These are phyloP conservation scores for Gossypium raimondii DNA, from an alignment of 345 rosid species.

Conservation along the genomic window DNA sequence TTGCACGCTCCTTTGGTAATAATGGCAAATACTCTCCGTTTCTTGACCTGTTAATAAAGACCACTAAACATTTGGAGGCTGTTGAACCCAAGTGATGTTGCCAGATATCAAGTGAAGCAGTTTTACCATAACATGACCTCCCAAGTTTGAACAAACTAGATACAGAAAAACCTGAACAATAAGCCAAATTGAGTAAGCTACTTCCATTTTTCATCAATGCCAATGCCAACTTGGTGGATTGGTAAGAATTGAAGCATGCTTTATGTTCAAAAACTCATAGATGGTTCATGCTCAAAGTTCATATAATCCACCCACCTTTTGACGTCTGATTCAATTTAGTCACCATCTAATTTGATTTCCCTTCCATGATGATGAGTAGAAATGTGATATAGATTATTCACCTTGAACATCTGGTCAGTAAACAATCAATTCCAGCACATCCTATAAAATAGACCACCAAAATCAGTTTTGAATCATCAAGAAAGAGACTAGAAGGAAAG, in stretches of 20 bases:
- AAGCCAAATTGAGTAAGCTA: background rate
- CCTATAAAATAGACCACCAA: background rate
- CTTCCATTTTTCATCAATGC: background rate
- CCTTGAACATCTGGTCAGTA: background rate
- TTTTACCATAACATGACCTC: background rate
- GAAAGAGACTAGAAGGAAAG: background rate
- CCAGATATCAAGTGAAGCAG: background rate
- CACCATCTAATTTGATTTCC: background rate
- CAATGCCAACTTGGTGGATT: background rate
- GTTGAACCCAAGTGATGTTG: constrained; percentile 67
- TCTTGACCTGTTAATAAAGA: too few species aligned
- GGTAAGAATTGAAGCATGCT: background rate
- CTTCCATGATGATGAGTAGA: background rate
- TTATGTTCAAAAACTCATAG: background rate
- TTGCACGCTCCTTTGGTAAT: background rate
- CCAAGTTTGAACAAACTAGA: background rate
- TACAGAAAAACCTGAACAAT: background rate
- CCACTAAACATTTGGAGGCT: constrained; percentile 24
- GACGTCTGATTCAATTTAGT: constrained; percentile 2
- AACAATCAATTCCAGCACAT: constrained; percentile 2
- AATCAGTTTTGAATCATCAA: constrained; percentile 10
- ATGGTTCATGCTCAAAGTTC: background rate
- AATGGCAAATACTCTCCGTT: background rate
- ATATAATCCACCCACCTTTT: background rate
- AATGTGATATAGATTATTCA: constrained; percentile 1